phyloP scores from a whole-genome alignment of 202 grass and related monocot species.

The Brachypodium distachyon region DNA sequence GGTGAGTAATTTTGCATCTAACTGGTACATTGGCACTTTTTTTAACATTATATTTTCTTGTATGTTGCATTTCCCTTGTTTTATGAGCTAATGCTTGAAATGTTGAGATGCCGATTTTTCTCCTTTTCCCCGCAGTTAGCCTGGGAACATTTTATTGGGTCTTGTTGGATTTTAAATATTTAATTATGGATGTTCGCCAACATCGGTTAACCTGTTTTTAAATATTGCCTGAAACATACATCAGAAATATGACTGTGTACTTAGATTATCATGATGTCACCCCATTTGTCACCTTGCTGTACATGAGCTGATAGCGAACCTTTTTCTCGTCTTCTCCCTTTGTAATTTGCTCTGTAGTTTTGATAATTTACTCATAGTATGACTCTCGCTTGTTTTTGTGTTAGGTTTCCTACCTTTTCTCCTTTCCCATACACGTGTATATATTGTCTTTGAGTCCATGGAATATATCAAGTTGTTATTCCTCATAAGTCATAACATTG shows the following conservation, averaged over 20 bases:
- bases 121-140: slow-evolving; percentile 17
- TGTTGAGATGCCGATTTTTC: not conserved
- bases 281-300: not conserved
- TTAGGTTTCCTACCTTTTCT: too few species aligned
- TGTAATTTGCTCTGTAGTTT: not conserved
- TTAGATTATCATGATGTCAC: not conserved
- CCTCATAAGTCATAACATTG: too few species aligned
- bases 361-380: slow-evolving; percentile 5
- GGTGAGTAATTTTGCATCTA: slow-evolving; percentile 49
- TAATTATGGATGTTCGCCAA: not conserved
- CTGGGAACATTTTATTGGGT: not conserved
- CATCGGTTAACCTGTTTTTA: slow-evolving; percentile 1
- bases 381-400: too few species aligned
- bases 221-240: slow-evolving; percentile 11
- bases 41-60: not conserved
- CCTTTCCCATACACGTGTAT: too few species aligned
- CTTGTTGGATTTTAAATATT: not conserved
- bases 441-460: too few species aligned
- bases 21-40: slow-evolving; percentile 2
- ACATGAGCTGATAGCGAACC: not conserved
- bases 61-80: not conserved
- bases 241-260: not conserved
- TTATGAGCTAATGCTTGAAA: not conserved
- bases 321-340: not conserved
- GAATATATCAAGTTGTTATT: too few species aligned